Percentiles rank a stretch among this genome's conserved stretches.
Conservation (phyloP, 2,329 filamentous ascomycete species). For the Dryadomyces quercus-mongolicae region DNA sequence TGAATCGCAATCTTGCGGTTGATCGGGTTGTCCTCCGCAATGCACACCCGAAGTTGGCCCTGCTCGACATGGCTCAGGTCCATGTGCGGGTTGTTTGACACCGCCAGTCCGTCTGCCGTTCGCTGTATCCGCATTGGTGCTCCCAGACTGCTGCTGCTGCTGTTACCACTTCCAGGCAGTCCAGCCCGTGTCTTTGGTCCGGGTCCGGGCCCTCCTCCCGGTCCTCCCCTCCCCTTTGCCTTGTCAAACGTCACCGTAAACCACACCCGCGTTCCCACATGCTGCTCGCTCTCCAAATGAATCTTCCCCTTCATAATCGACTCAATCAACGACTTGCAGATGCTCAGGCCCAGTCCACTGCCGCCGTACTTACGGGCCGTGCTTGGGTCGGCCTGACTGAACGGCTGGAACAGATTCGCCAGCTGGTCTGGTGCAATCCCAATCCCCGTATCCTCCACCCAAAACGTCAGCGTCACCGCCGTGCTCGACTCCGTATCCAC, state of each 20-base stretch:
- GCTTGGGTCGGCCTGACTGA: constrained; percentile 84
- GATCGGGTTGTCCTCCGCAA: constrained; percentile 90
- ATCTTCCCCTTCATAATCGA: constrained; percentile 84
- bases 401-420: constrained; percentile 79
- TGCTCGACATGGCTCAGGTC: constrained; percentile 64
- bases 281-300: constrained; percentile 64
- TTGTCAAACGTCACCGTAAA: constrained; percentile 84
- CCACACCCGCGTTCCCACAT: constrained; percentile 57
- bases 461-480: constrained; percentile 66
- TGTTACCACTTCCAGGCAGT: too few relatives aligned
- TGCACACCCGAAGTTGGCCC: constrained; percentile 73
- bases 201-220: background rate
- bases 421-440: constrained; percentile 76
- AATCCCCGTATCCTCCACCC: constrained; percentile 82
- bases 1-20: constrained; percentile 91
- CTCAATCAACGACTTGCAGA: constrained; percentile 89
- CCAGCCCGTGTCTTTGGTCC: too few relatives aligned
- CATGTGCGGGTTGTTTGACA: constrained; percentile 30
- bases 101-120: too few relatives aligned
- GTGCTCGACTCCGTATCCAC: constrained; percentile 60
- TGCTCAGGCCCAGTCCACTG: constrained; percentile 80
- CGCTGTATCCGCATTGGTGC: background rate
- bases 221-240: constrained; percentile 26
- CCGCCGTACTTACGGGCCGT: constrained; percentile 86
- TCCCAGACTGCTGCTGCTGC: background rate